Base-by-base conservation (phyloP, 2,329 filamentous ascomycete genomes). In the Chrysoporthe cubensis region DNA sequence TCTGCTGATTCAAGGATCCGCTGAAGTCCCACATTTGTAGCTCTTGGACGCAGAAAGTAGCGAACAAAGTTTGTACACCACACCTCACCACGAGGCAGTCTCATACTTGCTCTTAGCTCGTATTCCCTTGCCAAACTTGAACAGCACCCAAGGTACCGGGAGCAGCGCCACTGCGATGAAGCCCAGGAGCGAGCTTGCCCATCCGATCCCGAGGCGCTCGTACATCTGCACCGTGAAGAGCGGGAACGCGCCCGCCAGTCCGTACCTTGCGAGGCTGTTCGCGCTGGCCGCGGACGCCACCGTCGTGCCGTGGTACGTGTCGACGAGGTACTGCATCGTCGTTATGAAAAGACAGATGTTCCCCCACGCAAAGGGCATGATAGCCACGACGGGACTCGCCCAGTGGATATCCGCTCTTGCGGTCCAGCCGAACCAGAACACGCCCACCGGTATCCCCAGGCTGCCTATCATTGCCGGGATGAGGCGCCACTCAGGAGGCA, bases 361-460 rank as follows among this genome's bases (percentile, higher is more conserved):
- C 1, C 87, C 87, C 81, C 84, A 88, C 0, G 85, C 85, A 72
- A 90, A 89, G 0, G 84, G 79, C 2, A 88, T 77, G 8, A 87
- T 84, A 4, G 85, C 83, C 0, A 84, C 75, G 0, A 83, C 80
- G 0, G 85, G 82, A 32, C 81, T 81, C 0, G 80, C 82, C 84
- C 86, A 88, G 3, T 81, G 80, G 1, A 84, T 73, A 7, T 78
- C 78, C 0, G 71, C 67, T 4, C 79, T 75, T 0, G 84, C 83
- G 1, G 84, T 83, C 87, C 87, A 90, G 0, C 82, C 86, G 71
- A 88, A 88, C 85, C 87, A 88, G 72, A 89, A 88, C 11, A 90
- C 73, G 0, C 82, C 82, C 0, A 85, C 63, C 0, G 86, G 85
- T 7, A 88, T 74, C 0, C 83, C 82, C 16, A 86, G 56, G 68